Base-by-base conservation (phyloP, 1,139 yeast genomes). In the Yamadazyma conglobata region DNA sequence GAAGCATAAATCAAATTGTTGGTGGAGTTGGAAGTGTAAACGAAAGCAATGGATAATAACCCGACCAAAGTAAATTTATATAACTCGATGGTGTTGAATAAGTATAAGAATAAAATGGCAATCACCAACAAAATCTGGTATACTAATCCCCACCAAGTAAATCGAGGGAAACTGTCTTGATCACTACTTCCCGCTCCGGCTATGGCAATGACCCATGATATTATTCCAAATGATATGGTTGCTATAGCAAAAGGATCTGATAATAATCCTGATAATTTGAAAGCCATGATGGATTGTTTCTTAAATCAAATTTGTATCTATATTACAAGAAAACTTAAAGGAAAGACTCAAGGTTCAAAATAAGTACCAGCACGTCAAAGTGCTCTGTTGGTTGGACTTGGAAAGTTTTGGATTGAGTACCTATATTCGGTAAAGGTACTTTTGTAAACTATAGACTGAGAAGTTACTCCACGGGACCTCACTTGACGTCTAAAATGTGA, bases 111-210 rank as follows among this genome's bases (percentile, higher is more conserved):
- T 17, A 79, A 58, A 30, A 88, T 68, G 20, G 73, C 56, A 6
- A 66, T 35, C 18, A 85, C 70, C 23, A 87, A 51, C 21, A 84
- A 43, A 20, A 88, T 64, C 59, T 91, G 79, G 50, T 79, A 91
- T 6, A 84, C 91, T n/a, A 91, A 59, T 3, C 95, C 95, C 98
- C 98, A 91, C 98, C 98, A 91, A 6, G 93, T 75, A 56, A 91
- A 84, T 43, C 78, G 75, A 96, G 96, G 53, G 80, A 86, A 9
- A 46, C 47, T 25, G 44, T 47, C 8, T 70, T 59, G 32, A 16
- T 27, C 21, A 14, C 35, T 31, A 11, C 66, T 56, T 10, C 80
- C 61, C 1, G 93, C 79, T 2, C 96, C 96, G 4, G 81, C 93
- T 34, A 91, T 67, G 8, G 95, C 85, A 27, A 91, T 74, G 37